Conservation (phyloP, 352 stramenopile genomes). For the Thraustochytrium sp. region DNA sequence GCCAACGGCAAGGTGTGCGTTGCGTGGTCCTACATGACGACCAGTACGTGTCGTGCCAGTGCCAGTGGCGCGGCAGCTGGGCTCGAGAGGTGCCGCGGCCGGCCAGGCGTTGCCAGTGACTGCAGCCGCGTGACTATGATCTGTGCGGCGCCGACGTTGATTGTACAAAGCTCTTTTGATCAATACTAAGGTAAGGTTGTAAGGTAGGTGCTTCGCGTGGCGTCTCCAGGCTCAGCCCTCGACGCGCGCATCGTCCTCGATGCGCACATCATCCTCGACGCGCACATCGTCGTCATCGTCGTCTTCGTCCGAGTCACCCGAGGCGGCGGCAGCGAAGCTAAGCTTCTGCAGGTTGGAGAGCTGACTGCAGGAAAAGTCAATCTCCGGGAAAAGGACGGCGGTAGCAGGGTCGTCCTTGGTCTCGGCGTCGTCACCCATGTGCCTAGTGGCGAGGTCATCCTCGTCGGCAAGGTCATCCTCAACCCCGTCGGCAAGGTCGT, state of each 20-base stretch:
- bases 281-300: not conserved
- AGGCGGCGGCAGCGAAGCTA: not conserved
- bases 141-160: too few relatives aligned
- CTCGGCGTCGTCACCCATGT: not conserved
- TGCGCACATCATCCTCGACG: not conserved
- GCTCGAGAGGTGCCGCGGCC: too few relatives aligned
- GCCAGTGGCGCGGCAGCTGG: too few relatives aligned
- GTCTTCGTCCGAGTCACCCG: not conserved
- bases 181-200: not conserved
- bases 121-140: too few relatives aligned
- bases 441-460: not conserved
- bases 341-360: constrained; percentile 27
- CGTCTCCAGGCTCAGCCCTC: too few relatives aligned
- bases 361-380: constrained; percentile 34
- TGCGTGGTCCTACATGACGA: too few relatives aligned
- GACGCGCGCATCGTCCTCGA: too few relatives aligned
- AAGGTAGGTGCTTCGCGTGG: too few relatives aligned
- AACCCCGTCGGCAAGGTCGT: not conserved
- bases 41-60: too few relatives aligned
- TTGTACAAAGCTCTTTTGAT: too few relatives aligned
- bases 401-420: not conserved
- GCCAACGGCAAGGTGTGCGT: too few relatives aligned
- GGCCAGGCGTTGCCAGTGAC: too few relatives aligned
- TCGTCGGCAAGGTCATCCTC: not conserved
- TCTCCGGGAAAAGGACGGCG: not conserved